Base-by-base conservation (phyloP, 768 basidiomycete genomes). In the Tulasnella sp. region DNA sequence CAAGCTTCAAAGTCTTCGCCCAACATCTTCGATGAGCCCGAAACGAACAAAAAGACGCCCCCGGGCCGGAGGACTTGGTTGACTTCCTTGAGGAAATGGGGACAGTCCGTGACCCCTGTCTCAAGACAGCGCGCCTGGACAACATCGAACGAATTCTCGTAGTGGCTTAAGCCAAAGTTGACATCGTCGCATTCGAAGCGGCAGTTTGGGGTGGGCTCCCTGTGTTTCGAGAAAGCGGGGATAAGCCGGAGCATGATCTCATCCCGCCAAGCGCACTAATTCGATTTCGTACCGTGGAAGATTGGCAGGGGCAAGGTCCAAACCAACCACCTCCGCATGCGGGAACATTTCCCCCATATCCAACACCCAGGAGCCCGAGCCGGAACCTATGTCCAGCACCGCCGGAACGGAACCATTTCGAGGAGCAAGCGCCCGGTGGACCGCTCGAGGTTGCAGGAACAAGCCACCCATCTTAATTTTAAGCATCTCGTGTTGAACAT, bases 251-350 rank as follows among this genome's bases (percentile, higher is more conserved):
- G 4, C 5, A 36, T 68, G 27, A 68, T 16, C 48, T 24, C 48
- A n/a, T 62, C 7, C 24, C 31, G 31, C 10, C 27, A 34, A 36
- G 27, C 0, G 21, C 48, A 3, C 16, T 34, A n/a, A n/a, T 9
- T 21, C 14, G 31, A 58, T 19, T 9, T n/a, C 76, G 19, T 38
- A 77, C 76, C 52, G 21, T 19, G 71, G 19, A n/a, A 79, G 56
- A 40, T 72, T 79, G 19, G 78, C 71, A 39, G 78, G 78, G 34
- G 46, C 78, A 31, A 79, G 71, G 44, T 79, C 78, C n/a, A 79
- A 38, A 21, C 78, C 78, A n/a, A 56, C 52, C 36, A 79, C 71
- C 24, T 79, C 39, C n/a, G 44, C 62, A 74, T 79, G 71, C 6
- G 78, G 78, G 44, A 73, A 79, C 21, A 73, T 27, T 24, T 46